Percentiles rank a stretch among this genome's conserved stretches.
Conservation (phyloP, 2,329 filamentous ascomycete species). For the Epichloe festucae region DNA sequence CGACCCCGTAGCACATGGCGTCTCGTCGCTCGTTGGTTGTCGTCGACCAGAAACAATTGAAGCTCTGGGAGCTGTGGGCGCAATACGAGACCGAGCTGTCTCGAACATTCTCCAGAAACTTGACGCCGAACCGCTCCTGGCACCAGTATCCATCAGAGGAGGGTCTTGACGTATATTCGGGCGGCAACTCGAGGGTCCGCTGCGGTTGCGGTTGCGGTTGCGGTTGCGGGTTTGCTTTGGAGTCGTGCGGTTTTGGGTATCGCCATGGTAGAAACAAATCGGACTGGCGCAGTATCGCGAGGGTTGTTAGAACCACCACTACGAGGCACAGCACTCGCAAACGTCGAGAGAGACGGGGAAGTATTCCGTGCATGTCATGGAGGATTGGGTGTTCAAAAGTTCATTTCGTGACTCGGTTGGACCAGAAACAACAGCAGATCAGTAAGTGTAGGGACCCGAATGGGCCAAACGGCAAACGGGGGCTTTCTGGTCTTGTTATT, state of each 20-base stretch:
- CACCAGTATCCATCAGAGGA: no score
- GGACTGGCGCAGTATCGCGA: background rate
- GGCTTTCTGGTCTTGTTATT: no score
- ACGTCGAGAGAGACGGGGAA: background rate
- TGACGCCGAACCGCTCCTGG: no score
- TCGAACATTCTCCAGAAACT: no score
- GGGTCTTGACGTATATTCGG: no score
- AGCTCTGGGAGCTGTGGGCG: slow-evolving; percentile 9
- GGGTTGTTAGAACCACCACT: background rate
- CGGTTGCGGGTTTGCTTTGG: background rate
- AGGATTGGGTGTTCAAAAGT: no score
- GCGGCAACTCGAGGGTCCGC: no score
- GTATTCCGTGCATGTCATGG: background rate
- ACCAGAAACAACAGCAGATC: background rate
- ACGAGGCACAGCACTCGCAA: background rate
- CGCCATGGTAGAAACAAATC: background rate
- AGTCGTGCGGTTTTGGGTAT: background rate
- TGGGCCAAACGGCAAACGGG: background rate
- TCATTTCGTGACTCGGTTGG: background rate
- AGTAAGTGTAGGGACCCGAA: no score
- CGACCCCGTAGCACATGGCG: slow-evolving; percentile 3
- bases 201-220: no score
- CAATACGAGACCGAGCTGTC: slow-evolving; percentile 12
- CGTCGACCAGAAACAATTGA: slow-evolving; percentile 9
- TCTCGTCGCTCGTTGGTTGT: slow-evolving; percentile 1